Percentiles rank a stretch among this genome's conserved stretches.
Conservation (phyloP, 2,329 filamentous ascomycete species). For the Aspergillus sp. region DNA sequence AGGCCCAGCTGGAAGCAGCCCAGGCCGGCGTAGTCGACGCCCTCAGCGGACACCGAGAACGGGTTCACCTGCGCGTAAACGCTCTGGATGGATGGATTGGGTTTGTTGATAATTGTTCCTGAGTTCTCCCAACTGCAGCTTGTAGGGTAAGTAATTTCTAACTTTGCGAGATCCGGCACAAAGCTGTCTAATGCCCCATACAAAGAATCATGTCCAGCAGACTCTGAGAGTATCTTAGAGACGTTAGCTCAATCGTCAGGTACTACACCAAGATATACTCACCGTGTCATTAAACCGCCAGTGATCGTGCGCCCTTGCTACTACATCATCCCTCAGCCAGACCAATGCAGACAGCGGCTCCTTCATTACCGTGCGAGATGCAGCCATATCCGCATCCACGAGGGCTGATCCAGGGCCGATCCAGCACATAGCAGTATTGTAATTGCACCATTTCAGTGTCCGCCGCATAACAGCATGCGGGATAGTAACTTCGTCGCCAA, state of each 20-base stretch:
- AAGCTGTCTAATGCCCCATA: constrained; percentile 8
- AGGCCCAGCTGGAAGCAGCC: constrained; percentile 32
- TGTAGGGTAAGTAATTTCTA: neutral
- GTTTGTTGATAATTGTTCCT: neutral
- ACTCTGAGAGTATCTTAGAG: neutral
- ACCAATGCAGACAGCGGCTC: constrained; percentile 40
- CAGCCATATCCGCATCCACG: constrained; percentile 24
- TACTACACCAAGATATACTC: neutral
- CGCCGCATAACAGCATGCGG: constrained; percentile 34
- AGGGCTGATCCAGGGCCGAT: constrained; percentile 31
- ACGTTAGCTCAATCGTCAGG: neutral
- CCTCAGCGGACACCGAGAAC: constrained; percentile 22
- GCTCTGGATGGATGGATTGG: neutral
- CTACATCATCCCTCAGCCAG: constrained; percentile 37
- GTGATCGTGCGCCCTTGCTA: constrained; percentile 33
- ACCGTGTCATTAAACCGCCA: constrained; percentile 26
- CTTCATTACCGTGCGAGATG: constrained; percentile 9
- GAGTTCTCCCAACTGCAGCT: neutral
- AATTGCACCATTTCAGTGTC: constrained; percentile 38
- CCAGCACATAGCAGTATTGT: constrained; percentile 37
- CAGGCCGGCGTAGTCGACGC: constrained; percentile 22
- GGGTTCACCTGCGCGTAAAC: constrained; percentile 9
- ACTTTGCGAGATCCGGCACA: neutral
- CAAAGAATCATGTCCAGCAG: neutral
- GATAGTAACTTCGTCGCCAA: constrained; percentile 30